Base-by-base conservation (phyloP, 352 stramenopile genomes). In the Elongisporangium prolatum region DNA sequence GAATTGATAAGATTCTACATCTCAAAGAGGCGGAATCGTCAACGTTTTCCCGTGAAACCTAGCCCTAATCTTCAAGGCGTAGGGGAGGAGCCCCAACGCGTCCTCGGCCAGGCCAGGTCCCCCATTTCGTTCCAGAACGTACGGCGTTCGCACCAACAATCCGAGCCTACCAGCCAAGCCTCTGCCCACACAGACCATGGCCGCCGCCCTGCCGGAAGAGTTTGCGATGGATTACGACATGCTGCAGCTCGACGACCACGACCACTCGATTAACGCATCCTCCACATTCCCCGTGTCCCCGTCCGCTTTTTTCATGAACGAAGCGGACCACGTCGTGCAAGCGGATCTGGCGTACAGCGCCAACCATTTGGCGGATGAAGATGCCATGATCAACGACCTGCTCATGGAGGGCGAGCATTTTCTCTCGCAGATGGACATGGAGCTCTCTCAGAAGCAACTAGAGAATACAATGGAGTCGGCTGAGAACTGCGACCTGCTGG, bases 371-470 rank as follows among this genome's bases (percentile, higher is more conserved):
- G 60, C 57, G 59, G 48, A 40, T 1, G 21, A 24, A 16, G 38
- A 24, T 22, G 17, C 44, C 44, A 61, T 28, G 56, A 61, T 65
- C 10, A 65, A 80, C 54, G 72, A 81, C 5, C 59, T 80, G 48
- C 44, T 88, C 56, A 63, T 86, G 59, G 72, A 84, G 57, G 66
- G 70, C 25, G 80, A 88, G 52, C 68, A 81, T n/a, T 81, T 88
- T 57, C 51, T 88, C 22, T 54, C 63, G 47, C 61, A 58, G 59
- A 48, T 47, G 21, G 50, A 65, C 21, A 37, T 54, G 48, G 48
- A 54, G 53, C 38, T 48, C 8, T 22, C 44, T 18, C 60, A 51
- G 20, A 54, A 25, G 53, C 16, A 56, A 21, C 54, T 47, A 47
- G 50, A 10, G 57, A 61, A 54, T 60, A 60, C 34, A 40, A 60